These are phyloP conservation scores for Astragalus glycyphyllos DNA, from an alignment of 306 rosid genomes.

Conservation along the genomic window DNA sequence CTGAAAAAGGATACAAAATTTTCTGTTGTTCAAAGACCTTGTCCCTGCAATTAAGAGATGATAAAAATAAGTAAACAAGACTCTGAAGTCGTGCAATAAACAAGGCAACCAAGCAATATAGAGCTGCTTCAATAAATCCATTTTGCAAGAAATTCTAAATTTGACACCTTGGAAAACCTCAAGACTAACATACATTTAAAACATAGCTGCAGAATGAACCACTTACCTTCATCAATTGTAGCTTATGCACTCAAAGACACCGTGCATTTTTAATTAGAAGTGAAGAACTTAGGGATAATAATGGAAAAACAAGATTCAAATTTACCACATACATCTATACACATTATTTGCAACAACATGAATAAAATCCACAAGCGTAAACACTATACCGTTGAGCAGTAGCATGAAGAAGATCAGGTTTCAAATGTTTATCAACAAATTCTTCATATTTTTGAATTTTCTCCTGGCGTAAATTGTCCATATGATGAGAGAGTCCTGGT, in stretches of 20 bases:
- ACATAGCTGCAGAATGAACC: conserved; percentile 22
- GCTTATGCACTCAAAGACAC: conserved; percentile 10
- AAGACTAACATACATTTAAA: background rate
- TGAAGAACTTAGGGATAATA: conserved; percentile 7
- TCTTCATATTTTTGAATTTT: conserved; percentile 78
- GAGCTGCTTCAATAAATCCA: conserved; percentile 16
- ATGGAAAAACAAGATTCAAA: conserved; percentile 18
- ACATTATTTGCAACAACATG: conserved; percentile 10
- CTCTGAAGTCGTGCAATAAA: conserved; percentile 32
- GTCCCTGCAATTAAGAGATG: conserved; percentile 66
- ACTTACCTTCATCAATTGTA: background rate
- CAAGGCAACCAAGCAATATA: conserved; percentile 21
- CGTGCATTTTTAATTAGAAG: conserved; percentile 5
- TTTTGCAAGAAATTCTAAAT: conserved; percentile 14
- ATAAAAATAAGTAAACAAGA: conserved; percentile 18
- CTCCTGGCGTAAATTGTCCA: conserved; percentile 58
- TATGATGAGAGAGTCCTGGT: conserved; percentile 44
- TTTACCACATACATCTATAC: background rate
- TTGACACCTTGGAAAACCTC: background rate
- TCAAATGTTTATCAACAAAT: conserved; percentile 79
- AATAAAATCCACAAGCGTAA: conserved; percentile 12
- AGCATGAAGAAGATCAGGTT: conserved; percentile 85
- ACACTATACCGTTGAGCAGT: conserved; percentile 70
- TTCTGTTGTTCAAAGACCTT: conserved; percentile 92
- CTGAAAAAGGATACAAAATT: conserved; percentile 77